Percentiles rank a stretch among this genome's conserved stretches.
phyloP scores from a whole-genome alignment of 2,329 filamentous ascomycete genomes.

The Chaetothyriales sp. region DNA sequence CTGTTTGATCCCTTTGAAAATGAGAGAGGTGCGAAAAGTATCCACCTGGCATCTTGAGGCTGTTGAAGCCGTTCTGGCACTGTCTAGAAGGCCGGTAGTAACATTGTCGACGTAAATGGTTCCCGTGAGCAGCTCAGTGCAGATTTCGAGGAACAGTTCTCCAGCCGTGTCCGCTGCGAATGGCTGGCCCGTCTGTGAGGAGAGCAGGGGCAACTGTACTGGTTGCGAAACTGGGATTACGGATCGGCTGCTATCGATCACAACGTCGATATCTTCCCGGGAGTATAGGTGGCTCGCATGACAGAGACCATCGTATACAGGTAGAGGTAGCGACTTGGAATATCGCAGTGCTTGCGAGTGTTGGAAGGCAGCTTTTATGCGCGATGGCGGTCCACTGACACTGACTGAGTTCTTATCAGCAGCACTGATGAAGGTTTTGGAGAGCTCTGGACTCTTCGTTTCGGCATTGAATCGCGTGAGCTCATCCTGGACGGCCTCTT shows the following conservation, averaged over 20 bases:
- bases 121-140: conserved; percentile 15
- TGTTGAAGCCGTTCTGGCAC: conserved; percentile 9
- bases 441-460: conserved; percentile 6
- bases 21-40: conserved; percentile 1
- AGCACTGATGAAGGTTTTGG: conserved; percentile 19
- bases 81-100: background rate
- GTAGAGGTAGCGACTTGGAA: no score
- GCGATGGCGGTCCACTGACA: conserved; percentile 17
- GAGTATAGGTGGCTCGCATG: no score
- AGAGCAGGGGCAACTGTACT: background rate
- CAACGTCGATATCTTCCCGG: conserved; percentile 11
- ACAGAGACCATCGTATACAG: no score
- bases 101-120: conserved; percentile 15
- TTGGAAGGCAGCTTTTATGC: conserved; percentile 15
- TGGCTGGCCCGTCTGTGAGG: conserved; percentile 5
- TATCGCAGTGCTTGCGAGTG: no score
- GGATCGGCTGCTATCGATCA: conserved; percentile 22
- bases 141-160: conserved; percentile 13
- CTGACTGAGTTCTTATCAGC: conserved; percentile 16
- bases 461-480: conserved; percentile 3
- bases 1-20: background rate
- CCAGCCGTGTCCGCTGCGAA: conserved; percentile 7
- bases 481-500: conserved; percentile 16
- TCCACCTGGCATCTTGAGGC: conserved; percentile 1
- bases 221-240: conserved; percentile 22